A percentile compares a stretch with the other conserved stretches of the same genome.
Conservation (phyloP, 2,329 filamentous ascomycete genomes). For the Zymoseptoria tritici region DNA sequence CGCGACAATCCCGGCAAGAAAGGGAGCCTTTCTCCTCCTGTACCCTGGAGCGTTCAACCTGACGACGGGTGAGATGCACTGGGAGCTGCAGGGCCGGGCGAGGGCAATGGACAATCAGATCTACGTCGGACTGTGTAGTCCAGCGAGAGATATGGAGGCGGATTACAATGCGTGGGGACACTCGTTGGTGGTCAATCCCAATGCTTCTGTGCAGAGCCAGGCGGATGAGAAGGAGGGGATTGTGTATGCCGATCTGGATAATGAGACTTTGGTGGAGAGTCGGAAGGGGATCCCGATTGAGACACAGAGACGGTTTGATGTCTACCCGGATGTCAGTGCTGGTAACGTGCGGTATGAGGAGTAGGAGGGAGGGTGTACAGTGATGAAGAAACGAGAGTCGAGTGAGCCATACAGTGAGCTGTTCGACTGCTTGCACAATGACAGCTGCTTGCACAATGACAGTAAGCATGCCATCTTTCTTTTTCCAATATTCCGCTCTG, state of each 20-base stretch:
- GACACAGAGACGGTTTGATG: slow-evolving; percentile 82
- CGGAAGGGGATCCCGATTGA: slow-evolving; percentile 78
- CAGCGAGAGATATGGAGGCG: slow-evolving; percentile 69
- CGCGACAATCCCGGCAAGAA: slow-evolving; percentile 77
- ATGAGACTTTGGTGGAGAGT: slow-evolving; percentile 62
- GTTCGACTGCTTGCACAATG: too few relatives aligned
- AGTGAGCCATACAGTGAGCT: too few relatives aligned
- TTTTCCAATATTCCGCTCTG: background rate
- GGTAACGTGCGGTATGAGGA: slow-evolving; percentile 37
- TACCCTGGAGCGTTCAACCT: slow-evolving; percentile 98
- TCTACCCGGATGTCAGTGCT: slow-evolving; percentile 82
- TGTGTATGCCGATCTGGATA: slow-evolving; percentile 64
- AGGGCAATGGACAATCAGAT: slow-evolving; percentile 90
- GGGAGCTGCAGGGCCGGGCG: slow-evolving; percentile 73
- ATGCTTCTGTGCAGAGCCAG: slow-evolving; percentile 73
- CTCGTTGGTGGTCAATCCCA: slow-evolving; percentile 78
- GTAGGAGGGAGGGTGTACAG: slow-evolving; percentile 5
- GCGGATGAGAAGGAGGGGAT: slow-evolving; percentile 71
- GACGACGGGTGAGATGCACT: slow-evolving; percentile 87
- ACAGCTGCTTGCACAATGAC: too few relatives aligned
- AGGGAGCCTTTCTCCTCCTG: slow-evolving; percentile 77
- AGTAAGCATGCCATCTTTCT: background rate
- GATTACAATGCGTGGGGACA: slow-evolving; percentile 89
- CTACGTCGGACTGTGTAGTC: slow-evolving; percentile 88
- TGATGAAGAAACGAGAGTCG: too few relatives aligned